Evolutionary conservation across 768 basidiomycete genomes (phyloP).

Genomic region (Suillus subalutaceus): DNA sequence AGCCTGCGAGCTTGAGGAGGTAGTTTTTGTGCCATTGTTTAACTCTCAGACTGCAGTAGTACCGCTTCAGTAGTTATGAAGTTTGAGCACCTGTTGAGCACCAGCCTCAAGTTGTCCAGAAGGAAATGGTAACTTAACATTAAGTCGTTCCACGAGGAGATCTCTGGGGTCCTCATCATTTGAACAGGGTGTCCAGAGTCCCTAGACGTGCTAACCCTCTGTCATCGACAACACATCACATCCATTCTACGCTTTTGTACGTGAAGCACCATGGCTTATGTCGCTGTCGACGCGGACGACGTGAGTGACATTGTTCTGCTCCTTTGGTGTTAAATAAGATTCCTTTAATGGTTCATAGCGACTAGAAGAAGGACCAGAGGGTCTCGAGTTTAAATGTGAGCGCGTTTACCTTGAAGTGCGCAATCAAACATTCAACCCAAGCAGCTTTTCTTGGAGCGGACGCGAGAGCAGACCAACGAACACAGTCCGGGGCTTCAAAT

Average conservation of each 20-base stretch:
- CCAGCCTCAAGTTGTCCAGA: no score
- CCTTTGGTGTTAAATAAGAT: background rate
- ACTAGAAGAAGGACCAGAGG: conserved; percentile 68
- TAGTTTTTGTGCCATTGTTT: conserved; percentile 34
- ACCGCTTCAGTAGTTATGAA: background rate
- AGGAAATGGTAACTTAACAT: background rate
- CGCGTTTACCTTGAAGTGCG: conserved; percentile 3
- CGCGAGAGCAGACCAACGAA: conserved; percentile 27
- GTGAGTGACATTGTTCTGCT: conserved; percentile 38
- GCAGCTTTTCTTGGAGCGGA: conserved; percentile 63
- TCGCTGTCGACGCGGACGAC: conserved; percentile 72
- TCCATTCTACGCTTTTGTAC: background rate
- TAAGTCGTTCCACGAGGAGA: background rate
- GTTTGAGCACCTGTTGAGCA: background rate
- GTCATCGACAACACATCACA: background rate
- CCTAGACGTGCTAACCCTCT: background rate
- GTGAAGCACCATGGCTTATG: conserved; percentile 59
- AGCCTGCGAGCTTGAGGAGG: conserved; percentile 48
- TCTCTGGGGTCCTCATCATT: background rate
- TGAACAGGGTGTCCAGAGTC: conserved; percentile 5
- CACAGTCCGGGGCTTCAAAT: conserved; percentile 36
- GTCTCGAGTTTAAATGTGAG: conserved; percentile 74
- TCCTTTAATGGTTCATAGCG: conserved; percentile 35
- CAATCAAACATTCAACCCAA: conserved; percentile 5
- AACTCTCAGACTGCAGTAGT: background rate